Conservation (phyloP, 1,284 basidiomycete species). For the Marasmius oreades region DNA sequence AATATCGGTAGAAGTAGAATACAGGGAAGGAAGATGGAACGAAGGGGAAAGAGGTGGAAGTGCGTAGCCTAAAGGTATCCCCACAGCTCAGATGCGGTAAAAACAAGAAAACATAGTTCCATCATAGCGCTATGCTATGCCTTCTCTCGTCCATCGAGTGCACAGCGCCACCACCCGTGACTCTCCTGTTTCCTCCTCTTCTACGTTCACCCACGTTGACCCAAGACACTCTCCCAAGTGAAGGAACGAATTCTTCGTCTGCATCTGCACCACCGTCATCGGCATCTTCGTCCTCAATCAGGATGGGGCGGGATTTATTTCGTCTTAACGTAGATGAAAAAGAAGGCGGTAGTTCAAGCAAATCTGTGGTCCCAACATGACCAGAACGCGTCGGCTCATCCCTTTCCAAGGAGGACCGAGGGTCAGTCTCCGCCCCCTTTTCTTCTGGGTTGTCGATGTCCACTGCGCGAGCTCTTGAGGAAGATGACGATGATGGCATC, state of each 20-base stretch:
- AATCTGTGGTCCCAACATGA: not conserved
- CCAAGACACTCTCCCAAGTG: constrained; percentile 6
- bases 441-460: constrained; percentile 15
- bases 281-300: constrained; percentile 6
- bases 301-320: constrained; percentile 6
- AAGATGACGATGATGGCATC: constrained; percentile 21
- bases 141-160: not conserved
- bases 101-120: not conserved
- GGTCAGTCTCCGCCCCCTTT: not conserved
- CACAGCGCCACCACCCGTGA: not conserved
- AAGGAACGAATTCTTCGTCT: constrained; percentile 11
- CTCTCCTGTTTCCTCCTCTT: not conserved
- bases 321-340: not conserved
- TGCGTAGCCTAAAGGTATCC: no score
- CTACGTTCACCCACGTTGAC: constrained; percentile 11
- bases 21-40: no score
- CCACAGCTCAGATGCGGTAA: not conserved
- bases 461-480: constrained; percentile 22
- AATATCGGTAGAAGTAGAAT: no score
- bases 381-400: not conserved
- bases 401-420: not conserved
- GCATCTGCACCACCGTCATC: constrained; percentile 11
- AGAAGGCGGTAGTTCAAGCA: not conserved
- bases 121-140: constrained; percentile 1
- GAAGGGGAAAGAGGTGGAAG: no score